Base-by-base conservation (phyloP, 1,284 basidiomycete genomes). In the Marasmius fiardii region DNA sequence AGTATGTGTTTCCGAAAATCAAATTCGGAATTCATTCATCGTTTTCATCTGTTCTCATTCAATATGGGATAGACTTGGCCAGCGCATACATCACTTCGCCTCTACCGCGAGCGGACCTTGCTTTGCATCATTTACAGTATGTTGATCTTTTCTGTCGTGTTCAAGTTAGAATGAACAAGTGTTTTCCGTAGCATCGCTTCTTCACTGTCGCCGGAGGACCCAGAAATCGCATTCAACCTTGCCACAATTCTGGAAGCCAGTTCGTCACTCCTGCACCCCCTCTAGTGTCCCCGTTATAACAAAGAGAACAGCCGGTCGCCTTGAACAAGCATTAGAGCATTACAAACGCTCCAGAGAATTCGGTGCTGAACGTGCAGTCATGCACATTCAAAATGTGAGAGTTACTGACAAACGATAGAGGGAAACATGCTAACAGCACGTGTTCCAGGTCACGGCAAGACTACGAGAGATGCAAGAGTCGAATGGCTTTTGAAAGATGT, bases 191-290 rank as follows among this genome's bases (percentile, higher is more conserved):
- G 94, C 60, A 87, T 91, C 64, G 94, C 95, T 24, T 81, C 89
- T 35, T 86, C 87, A 33, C 82, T 97, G 60, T 83, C 90, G 44
- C 95, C 95, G 35, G 90, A 95, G 67, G 95, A 97, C 76, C 86
- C 93, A 65, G 95, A 98, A 73, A 94, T 96, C 67, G 89, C 92
- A 31, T 97, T 95, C 79, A 97, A 95, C 74, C 81, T 95, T 53
- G 95, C 90, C 26, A 92, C 92, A 23, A 92, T 95, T 63, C 78
- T 95, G 54, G 92, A 95, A 83, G 92, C 93, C 52, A 86, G 92
- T 90, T 64, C 65, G 84, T 80, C 31, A 33, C 26, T 58, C 62
- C 53, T 52, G 53, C 57, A 63, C 61, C 45, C 50, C 50, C 31
- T 53, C 59, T 31, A 61, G 64, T 68, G 58, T 52, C 53, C 60